Base-by-base conservation (phyloP, 805 yeast genomes). In the Candida glaebosa region DNA sequence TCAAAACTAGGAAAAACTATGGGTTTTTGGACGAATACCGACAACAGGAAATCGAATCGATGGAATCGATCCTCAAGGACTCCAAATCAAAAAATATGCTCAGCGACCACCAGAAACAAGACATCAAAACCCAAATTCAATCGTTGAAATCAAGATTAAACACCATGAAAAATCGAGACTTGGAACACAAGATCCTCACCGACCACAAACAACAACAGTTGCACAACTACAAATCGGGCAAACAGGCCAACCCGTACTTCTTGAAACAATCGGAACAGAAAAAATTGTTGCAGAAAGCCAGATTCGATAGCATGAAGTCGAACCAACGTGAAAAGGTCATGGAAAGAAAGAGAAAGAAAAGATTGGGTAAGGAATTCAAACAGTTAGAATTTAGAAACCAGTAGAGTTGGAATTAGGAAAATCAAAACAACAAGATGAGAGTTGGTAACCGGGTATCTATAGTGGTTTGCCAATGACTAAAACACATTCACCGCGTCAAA, bases 321-420 rank as follows among this genome's bases (percentile, higher is more conserved):
- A 68, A 69, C 38, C 90, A 85, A 64, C 74, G 89, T 55, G 89
- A 83, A 47, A 86, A 84, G 74, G 86, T 81, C 31, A 78, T 86
- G 79, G 93, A 85, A 66, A 80, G 91, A 67, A 89, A 82, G 80
- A 79, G 91, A 61, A 86, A 82, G 85, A 84, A 79, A 75, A 79
- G 81, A 68, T 70, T 82, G 65, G 90, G 96, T 60, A 79, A 82
- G 65, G 95, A 87, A 63, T 82, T 88, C 72, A 74, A 71, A 52
- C 70, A 68, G 51, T 62, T 69, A 57, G 74, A 70, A 48, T 69
- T 66, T 48, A 53, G 38, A 28, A 28, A 28, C 14, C 31, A 28
- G 14, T 28, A 22, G 26, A 22, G 6, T 22, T 6, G 10, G n/a
- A n/a, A n/a, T n/a, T n/a, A n/a, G n/a, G n/a, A n/a, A n/a, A n/a